phyloP scores from a whole-genome alignment of 192 early-diverging fungal species.

The Coemansia sp. region DNA sequence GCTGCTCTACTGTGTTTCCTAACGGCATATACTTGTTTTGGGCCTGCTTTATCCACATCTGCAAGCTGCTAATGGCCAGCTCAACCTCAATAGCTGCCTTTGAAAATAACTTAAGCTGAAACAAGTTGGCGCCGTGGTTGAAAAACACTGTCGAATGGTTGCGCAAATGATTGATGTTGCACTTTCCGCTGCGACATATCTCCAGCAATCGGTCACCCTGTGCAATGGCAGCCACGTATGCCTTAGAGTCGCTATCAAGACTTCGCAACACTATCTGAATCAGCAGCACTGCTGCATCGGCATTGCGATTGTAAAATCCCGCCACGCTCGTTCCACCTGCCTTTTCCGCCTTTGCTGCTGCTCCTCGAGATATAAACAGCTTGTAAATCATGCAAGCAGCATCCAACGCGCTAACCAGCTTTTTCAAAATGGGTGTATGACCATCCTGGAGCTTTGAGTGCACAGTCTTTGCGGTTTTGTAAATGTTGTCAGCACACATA shows the following conservation, averaged over 20 bases:
- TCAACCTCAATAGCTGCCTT: conserved; percentile 28
- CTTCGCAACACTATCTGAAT: conserved; percentile 29
- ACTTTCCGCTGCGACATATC: conserved; percentile 13
- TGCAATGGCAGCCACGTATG: neutral
- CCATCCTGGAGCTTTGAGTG: conserved; percentile 11
- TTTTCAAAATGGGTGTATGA: neutral
- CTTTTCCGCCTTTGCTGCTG: conserved; percentile 31
- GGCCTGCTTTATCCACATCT: conserved; percentile 14
- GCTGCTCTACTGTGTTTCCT: conserved; percentile 25
- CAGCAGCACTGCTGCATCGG: conserved; percentile 25
- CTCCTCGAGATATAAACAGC: conserved; percentile 35
- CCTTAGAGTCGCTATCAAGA: conserved; percentile 6
- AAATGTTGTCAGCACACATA: conserved; percentile 30
- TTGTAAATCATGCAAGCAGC: conserved; percentile 27
- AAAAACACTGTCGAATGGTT: conserved; percentile 47
- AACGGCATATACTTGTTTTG: neutral
- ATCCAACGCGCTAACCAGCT: conserved; percentile 13
- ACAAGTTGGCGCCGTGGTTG: conserved; percentile 38
- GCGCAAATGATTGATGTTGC: conserved; percentile 34
- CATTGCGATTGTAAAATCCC: conserved; percentile 14
- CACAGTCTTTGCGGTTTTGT: conserved; percentile 16
- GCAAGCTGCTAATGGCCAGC: conserved; percentile 29
- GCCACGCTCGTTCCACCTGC: conserved; percentile 24
- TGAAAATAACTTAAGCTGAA: conserved; percentile 32
- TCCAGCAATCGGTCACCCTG: conserved; percentile 24